These are phyloP conservation scores for Stenogyne calaminthoides DNA, from an alignment of 305 asterid species.

Conservation along the genomic window DNA sequence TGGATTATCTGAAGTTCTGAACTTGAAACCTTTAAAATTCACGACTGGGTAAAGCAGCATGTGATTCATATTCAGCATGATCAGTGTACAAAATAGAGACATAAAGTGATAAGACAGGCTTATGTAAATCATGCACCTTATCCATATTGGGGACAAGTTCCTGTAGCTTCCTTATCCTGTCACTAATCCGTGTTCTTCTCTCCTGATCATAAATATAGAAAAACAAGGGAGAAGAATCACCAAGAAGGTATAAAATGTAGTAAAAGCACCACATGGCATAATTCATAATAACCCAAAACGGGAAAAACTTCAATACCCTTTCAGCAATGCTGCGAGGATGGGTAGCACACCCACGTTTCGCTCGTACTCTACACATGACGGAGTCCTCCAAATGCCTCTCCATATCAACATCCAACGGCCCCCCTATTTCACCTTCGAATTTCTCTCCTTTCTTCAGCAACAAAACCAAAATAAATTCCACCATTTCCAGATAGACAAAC, in stretches of 20 bases:
- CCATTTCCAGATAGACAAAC: not conserved
- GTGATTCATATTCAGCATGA: not conserved
- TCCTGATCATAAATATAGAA: constrained; percentile 46
- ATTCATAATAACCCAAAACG: not conserved
- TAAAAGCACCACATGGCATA: not conserved
- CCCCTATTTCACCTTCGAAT: constrained; percentile 46
- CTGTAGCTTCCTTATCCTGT: constrained; percentile 93
- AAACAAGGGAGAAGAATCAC: not conserved
- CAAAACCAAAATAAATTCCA: constrained; percentile 16
- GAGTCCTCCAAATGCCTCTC: constrained; percentile 84
- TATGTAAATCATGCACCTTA: constrained; percentile 50
- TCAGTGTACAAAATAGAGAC: not conserved
- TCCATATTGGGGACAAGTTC: constrained; percentile 98
- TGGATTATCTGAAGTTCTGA: not conserved
- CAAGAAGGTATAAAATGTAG: constrained; percentile 7
- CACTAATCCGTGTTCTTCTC: constrained; percentile 90
- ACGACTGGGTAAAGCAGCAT: not conserved
- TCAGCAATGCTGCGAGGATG: constrained; percentile 99
- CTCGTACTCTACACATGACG: constrained; percentile 83
- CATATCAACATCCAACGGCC: constrained; percentile 70
- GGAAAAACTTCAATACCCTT: constrained; percentile 52
- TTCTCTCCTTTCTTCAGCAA: constrained; percentile 72
- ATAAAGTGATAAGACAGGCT: not conserved
- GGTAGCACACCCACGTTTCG: constrained; percentile 97
- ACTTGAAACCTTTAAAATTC: constrained; percentile 3